Evolutionary conservation across 805 yeast genomes (phyloP), one percentile per base, ranked within the genome.

Genomic region (Lipomyces oligophaga): DNA sequence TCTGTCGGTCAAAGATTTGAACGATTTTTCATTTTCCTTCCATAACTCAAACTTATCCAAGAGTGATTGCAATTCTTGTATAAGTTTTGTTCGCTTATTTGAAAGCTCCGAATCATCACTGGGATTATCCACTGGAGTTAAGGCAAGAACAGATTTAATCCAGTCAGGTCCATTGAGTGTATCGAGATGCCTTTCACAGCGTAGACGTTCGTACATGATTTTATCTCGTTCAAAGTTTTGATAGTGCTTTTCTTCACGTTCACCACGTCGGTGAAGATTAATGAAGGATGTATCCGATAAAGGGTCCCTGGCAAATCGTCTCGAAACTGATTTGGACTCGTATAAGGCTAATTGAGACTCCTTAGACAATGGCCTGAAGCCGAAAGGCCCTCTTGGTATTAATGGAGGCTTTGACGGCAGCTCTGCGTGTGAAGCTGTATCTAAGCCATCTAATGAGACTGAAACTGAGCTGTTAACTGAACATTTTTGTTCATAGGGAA

Each of bases 231-330:
- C 56, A 16, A 49, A 28, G 15, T 43, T 52, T 37, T 43, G 56
- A 25, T 38, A 35, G 25, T 43, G 56, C 10, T 38, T 36, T 19
- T 52, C 56, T 33, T 49, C 47, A n/a, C 56, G 54, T 38, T 52
- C 54, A 20, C 46, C 38, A 21, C 47, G 38, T 8, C 38, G 34
- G 20, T 42, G 47, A 5, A 38, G 16, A 5, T 27, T 39, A 8
- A 25, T 30, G 38, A 22, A 49, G 13, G 5, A 13, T 5, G 25
- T 27, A 39, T 51, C 55, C 5, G 47, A 13, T 3, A 52, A 47
- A 25, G 54, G 54, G 27, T 50, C 55, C 5, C 35, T n/a, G 8
- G 34, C 35, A 5, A 34, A 22, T 19, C 55, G 40, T 6, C 46
- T 50, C 6, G 42, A 25, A n/a, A 34, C 32, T 10, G 37, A 25